A percentile compares a stretch with the other conserved stretches of the same genome.
phyloP scores from a whole-genome alignment of 495 filamentous ascomycete species.

The Aspergillus bridgeri region DNA sequence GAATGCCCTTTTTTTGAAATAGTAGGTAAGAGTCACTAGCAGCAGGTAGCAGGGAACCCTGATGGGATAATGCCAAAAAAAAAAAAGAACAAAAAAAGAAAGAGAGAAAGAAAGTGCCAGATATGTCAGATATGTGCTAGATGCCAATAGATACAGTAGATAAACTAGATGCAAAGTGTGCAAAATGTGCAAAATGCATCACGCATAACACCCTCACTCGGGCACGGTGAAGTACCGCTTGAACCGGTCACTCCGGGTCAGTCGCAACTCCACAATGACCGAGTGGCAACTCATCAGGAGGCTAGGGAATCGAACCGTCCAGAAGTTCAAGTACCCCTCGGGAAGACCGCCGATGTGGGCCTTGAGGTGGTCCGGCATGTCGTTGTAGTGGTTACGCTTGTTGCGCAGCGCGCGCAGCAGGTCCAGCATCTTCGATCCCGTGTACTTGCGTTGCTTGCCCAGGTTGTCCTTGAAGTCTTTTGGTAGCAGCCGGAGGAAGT shows the following conservation, averaged over 20 bases:
- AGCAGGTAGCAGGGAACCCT: no score
- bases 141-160: neutral
- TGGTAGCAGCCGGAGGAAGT: constrained; percentile 77
- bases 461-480: constrained; percentile 78
- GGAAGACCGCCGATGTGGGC: constrained; percentile 73
- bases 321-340: constrained; percentile 83
- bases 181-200: neutral
- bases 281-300: constrained; percentile 77
- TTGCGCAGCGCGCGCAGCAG: constrained; percentile 88
- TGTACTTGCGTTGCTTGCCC: constrained; percentile 95
- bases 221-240: constrained; percentile 61
- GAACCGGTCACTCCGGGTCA: constrained; percentile 69
- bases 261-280: constrained; percentile 61
- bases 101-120: no score
- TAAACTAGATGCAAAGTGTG: neutral
- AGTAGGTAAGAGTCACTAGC: no score
- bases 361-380: constrained; percentile 79
- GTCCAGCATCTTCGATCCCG: constrained; percentile 76
- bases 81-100: no score
- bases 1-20: no score
- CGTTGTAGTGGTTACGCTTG: constrained; percentile 91
- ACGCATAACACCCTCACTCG: constrained; percentile 14
- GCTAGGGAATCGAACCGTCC: constrained; percentile 76
- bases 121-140: no score
- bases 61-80: no score